Percentiles rank a stretch among this genome's conserved stretches.
phyloP scores from a whole-genome alignment of 768 basidiomycete genomes.

The Trametes maxima region DNA sequence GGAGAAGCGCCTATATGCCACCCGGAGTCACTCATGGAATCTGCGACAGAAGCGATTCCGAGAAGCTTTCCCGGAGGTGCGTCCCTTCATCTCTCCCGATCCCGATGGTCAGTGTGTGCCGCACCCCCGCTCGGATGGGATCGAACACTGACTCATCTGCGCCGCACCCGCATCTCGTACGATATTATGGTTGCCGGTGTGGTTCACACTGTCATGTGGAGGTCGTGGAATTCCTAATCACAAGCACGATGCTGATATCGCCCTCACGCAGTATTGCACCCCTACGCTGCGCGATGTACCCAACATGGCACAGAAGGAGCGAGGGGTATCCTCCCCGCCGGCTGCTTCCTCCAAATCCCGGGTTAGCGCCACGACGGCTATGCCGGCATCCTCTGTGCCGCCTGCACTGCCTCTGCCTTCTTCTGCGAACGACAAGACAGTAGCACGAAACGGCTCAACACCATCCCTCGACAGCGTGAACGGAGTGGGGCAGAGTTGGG shows the following conservation, averaged over 20 bases:
- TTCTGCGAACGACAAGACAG: constrained; percentile 10
- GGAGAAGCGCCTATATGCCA: constrained; percentile 79
- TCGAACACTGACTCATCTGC: constrained; percentile 9
- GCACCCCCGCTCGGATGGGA: background rate
- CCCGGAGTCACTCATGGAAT: constrained; percentile 86
- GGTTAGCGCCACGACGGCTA: background rate
- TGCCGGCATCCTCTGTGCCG: background rate
- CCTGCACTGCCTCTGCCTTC: background rate
- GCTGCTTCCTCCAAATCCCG: constrained; percentile 16
- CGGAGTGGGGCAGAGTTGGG: constrained; percentile 48
- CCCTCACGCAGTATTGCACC: constrained; percentile 64
- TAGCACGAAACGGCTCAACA: constrained; percentile 12
- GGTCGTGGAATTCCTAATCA: background rate
- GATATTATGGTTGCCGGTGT: background rate
- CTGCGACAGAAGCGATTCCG: constrained; percentile 74
- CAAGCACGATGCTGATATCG: constrained; percentile 15
- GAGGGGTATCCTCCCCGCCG: constrained; percentile 48
- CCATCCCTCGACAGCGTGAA: constrained; percentile 20
- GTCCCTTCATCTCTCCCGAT: constrained; percentile 32
- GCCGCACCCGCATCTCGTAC: background rate
- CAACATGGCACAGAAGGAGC: constrained; percentile 89
- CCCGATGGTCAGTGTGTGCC: background rate
- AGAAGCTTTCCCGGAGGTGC: constrained; percentile 87
- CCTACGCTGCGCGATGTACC: constrained; percentile 72
- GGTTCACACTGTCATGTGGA: too few species aligned